Evolutionary conservation across 768 basidiomycete genomes (phyloP), one percentile per base, ranked within the genome.

Genomic region (Termitomyces bulborhizus): DNA sequence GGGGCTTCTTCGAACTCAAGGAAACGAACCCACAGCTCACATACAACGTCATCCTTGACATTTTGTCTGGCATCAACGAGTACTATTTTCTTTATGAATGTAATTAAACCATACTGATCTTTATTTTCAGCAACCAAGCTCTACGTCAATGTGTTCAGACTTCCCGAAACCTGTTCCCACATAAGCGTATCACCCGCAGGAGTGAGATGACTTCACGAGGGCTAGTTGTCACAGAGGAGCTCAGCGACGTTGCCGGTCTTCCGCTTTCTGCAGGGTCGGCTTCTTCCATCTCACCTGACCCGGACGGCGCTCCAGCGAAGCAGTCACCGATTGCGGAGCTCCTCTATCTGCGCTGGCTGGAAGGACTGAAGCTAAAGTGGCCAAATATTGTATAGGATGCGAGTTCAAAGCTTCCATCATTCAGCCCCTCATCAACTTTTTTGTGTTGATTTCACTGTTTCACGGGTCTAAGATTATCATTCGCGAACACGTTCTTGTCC

Each of bases 311-410:
- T 2, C 76, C 78, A 12, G 68, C 75, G 52, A 80, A 83, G 59
- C 88, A 86, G 68, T 94, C 92, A 53, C 93, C 95, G 6, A 93
- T 98, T 29, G 90, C 93, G 21, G 96, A 98, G 68, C 79, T 98
- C 60, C 74, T 98, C n/a, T 98, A 98, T 68, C 86, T 95, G 80
- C 84, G 96, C 47, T 98, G 96, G 95, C 74, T 98, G 26, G 91
- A 97, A 65, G 94, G 94, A 3, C 72, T 97, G 51, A 87, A 84
- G 70, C 75, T 94, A 65, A 94, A 92, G 68, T 95, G 93, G 93
- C 91, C 91, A 5, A 88, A 77, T 63, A 76, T 90, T 48, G 71
- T 75, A 62, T 79, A 53, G 31, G n/a, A 21, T 16, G n/a, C 31
- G 9, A 32, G 16, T 45, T n/a, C 8, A 45, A 29, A 13, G 3